phyloP scores from a whole-genome alignment of 805 yeast genomes.

The Lipomyces sp. region DNA sequence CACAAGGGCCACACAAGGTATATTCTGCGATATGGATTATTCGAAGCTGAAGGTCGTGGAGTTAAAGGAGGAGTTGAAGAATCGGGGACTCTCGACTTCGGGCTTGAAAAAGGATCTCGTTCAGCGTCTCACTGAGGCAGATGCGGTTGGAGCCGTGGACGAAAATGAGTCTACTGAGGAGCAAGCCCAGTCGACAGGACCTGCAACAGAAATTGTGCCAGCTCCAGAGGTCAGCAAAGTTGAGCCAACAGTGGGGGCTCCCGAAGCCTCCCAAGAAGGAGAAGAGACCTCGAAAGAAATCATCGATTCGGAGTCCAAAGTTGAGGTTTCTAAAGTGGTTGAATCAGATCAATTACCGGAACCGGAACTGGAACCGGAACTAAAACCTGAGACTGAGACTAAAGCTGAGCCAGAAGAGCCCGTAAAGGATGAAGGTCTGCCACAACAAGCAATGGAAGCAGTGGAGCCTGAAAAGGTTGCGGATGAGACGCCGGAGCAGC shows the following conservation, averaged over 20 bases:
- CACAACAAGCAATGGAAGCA: not conserved
- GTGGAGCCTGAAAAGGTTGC: not conserved
- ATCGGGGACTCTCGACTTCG: constrained; percentile 65
- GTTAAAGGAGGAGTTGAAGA: constrained; percentile 74
- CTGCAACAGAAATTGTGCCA: not conserved
- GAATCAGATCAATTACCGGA: not conserved
- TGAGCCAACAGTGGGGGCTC: not conserved
- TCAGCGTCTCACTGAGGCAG: constrained; percentile 65
- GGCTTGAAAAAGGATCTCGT: constrained; percentile 85
- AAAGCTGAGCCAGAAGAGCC: not conserved
- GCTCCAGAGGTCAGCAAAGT: not conserved
- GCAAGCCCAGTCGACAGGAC: not conserved
- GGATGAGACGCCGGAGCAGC: not conserved
- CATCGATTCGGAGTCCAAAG: not conserved
- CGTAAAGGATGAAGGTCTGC: not conserved
- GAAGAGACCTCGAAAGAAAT: not conserved
- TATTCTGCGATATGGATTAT: constrained; percentile 20
- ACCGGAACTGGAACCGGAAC: not conserved
- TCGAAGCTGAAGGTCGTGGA: constrained; percentile 63
- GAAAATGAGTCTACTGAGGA: constrained; percentile 5
- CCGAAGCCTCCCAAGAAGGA: not conserved
- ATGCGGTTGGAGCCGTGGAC: constrained; percentile 42
- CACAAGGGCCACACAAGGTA: not conserved
- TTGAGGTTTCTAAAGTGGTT: not conserved
- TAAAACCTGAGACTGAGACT: not conserved